Evolutionary conservation across 78 protist species (phyloP).

Genomic region (Bodo saltans): DNA sequence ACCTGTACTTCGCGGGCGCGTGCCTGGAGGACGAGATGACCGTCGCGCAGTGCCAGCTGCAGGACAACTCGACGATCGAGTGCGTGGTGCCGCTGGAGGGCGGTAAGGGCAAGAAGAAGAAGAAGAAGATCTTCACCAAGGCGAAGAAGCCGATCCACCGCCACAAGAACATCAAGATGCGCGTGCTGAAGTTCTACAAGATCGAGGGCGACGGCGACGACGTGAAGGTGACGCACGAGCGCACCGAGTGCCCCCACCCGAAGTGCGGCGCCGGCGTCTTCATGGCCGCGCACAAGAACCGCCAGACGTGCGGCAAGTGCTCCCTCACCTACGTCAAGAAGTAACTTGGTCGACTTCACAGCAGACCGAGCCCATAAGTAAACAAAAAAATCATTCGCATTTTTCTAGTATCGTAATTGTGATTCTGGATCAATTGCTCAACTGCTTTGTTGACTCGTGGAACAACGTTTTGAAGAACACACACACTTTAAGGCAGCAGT

Average conservation of each 20-base stretch:
- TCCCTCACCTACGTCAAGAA: slow-evolving; percentile 61
- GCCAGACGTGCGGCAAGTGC: slow-evolving; percentile 97
- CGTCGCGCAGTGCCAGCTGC: slow-evolving; percentile 94
- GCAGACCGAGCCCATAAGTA: too few species aligned
- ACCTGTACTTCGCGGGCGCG: slow-evolving; percentile 96
- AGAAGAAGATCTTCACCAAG: slow-evolving; percentile 95
- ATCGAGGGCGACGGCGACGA: slow-evolving; percentile 90
- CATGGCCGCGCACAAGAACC: slow-evolving; percentile 92
- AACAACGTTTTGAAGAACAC: too few species aligned
- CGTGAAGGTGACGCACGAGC: slow-evolving; percentile 79
- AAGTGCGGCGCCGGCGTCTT: slow-evolving; percentile 53
- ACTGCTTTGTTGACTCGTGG: too few species aligned
- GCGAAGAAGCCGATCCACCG: slow-evolving; percentile 92
- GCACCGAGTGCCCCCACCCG: slow-evolving; percentile 41
- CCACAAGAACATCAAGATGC: slow-evolving; percentile 84
- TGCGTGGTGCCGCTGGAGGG: slow-evolving; percentile 88
- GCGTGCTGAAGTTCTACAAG: slow-evolving; percentile 93
- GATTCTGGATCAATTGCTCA: too few species aligned
- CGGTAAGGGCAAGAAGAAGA: slow-evolving; percentile 88
- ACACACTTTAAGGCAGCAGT: too few species aligned
- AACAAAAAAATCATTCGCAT: too few species aligned
- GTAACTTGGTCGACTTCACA: background rate
- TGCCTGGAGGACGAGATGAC: slow-evolving; percentile 98
- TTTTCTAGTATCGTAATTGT: too few species aligned
- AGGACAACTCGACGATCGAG: slow-evolving; percentile 92